phyloP scores from a whole-genome alignment of 2,329 filamentous ascomycete species.

The Epichloe festucae region DNA sequence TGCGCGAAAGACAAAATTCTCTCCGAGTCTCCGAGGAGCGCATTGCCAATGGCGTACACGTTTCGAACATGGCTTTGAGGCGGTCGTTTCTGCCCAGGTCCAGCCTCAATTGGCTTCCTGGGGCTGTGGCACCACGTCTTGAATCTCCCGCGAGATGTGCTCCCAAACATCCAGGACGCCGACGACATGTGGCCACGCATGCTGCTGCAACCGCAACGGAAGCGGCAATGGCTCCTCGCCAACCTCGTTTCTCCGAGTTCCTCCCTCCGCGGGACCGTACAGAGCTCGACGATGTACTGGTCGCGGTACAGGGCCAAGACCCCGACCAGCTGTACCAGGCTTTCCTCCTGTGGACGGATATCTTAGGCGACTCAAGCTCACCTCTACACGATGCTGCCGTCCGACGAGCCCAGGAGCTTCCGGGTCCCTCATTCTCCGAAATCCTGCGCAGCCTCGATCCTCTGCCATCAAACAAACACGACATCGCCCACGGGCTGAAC shows the following conservation, averaged over 20 bases:
- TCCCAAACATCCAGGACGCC: slow-evolving; percentile 4
- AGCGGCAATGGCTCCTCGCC: slow-evolving; percentile 2
- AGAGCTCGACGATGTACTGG: slow-evolving; percentile 16
- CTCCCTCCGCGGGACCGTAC: slow-evolving; percentile 6
- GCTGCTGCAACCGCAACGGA: slow-evolving; percentile 3
- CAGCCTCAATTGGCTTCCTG: slow-evolving; percentile 11
- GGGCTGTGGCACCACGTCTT: slow-evolving; percentile 8
- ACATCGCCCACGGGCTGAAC: slow-evolving; percentile 29
- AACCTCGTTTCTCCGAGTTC: slow-evolving; percentile 5
- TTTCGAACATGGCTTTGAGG: slow-evolving; percentile 18
- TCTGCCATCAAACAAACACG: slow-evolving; percentile 28
- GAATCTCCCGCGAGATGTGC: slow-evolving; percentile 12
- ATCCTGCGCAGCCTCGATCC: slow-evolving; percentile 52
- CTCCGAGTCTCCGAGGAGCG: not conserved
- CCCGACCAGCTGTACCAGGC: slow-evolving; percentile 11
- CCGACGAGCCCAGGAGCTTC: slow-evolving; percentile 26
- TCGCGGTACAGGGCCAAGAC: slow-evolving; percentile 19
- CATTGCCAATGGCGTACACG: not conserved
- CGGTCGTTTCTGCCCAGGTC: slow-evolving; percentile 13
- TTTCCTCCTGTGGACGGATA: slow-evolving; percentile 16
- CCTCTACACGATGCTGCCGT: slow-evolving; percentile 14
- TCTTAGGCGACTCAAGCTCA: slow-evolving; percentile 9
- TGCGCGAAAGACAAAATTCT: not conserved
- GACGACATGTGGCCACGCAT: slow-evolving; percentile 14
- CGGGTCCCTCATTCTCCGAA: slow-evolving; percentile 46